Evolutionary conservation across 352 stramenopile genomes (phyloP).

Genomic region (Saprolegnia diclina): DNA sequence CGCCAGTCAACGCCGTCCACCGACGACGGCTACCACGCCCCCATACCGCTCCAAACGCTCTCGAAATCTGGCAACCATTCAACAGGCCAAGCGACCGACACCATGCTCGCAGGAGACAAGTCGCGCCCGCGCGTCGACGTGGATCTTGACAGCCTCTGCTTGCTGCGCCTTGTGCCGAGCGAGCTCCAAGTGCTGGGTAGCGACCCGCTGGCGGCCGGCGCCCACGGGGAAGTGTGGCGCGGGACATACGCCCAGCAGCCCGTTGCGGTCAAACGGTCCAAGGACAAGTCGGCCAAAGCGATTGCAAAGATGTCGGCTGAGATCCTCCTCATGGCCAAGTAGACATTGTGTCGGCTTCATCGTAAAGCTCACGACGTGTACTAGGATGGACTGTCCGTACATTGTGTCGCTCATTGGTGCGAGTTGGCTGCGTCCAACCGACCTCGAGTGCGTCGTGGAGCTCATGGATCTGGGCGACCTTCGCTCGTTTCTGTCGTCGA

Average conservation of each 20-base stretch:
- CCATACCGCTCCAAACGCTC: not conserved
- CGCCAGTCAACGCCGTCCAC: not conserved
- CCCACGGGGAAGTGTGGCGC: constrained; percentile 50
- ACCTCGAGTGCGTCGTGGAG: constrained; percentile 12
- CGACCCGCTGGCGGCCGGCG: constrained; percentile 28
- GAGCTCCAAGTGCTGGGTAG: not conserved
- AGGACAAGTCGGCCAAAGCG: constrained; percentile 15
- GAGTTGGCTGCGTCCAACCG: not conserved
- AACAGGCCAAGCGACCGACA: no score
- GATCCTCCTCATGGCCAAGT: constrained; percentile 16
- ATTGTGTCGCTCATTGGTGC: constrained; percentile 23
- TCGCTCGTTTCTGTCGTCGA: not conserved
- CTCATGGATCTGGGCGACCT: constrained; percentile 21
- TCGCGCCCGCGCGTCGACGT: not conserved
- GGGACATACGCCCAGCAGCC: constrained; percentile 34
- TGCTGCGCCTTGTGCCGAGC: not conserved
- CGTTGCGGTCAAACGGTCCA: constrained; percentile 48
- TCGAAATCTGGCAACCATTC: no score
- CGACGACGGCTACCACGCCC: not conserved
- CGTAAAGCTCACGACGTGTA: constrained; percentile 15
- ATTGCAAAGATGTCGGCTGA: constrained; percentile 1
- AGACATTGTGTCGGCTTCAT: constrained; percentile 29
- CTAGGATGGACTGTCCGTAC: constrained; percentile 13
- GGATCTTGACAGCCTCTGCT: not conserved
- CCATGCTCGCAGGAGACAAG: not conserved